phyloP scores from a whole-genome alignment of 2,329 filamentous ascomycete genomes.

The Pestalotiopsis fici region DNA sequence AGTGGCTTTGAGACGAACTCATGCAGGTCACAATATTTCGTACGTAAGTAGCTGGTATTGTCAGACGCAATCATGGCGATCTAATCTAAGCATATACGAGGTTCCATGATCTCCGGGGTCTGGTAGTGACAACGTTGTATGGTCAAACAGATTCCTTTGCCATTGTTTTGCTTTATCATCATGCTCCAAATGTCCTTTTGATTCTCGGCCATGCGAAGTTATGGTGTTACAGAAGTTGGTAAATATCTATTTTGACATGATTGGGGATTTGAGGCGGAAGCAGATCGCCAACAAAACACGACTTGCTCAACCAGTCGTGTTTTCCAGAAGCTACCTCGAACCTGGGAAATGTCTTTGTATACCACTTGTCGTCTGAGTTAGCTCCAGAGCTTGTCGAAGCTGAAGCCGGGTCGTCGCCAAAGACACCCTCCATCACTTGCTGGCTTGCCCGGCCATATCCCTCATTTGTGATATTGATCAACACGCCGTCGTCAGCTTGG shows the following conservation, averaged over 20 bases:
- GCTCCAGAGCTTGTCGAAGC: background rate
- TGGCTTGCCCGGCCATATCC: slow-evolving; percentile 3
- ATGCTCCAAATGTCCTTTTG: too few species aligned
- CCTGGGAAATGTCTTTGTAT: slow-evolving; percentile 1
- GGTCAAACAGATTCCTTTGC: too few species aligned
- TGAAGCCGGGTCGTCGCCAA: background rate
- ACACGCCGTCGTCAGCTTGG: background rate
- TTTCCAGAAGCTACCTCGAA: slow-evolving; percentile 1
- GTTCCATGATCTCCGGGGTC: too few species aligned
- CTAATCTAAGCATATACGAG: too few species aligned
- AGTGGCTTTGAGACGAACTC: too few species aligned
- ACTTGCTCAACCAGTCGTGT: slow-evolving; percentile 1
- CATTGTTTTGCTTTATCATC: too few species aligned
- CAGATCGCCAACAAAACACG: slow-evolving; percentile 3
- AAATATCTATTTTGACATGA: background rate
- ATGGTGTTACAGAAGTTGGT: background rate
- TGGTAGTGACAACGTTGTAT: too few species aligned
- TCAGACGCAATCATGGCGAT: too few species aligned
- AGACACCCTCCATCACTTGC: background rate
- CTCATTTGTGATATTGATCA: slow-evolving; percentile 5
- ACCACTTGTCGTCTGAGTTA: background rate
- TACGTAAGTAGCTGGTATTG: too few species aligned
- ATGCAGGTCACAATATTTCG: too few species aligned
- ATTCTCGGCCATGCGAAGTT: too few species aligned
- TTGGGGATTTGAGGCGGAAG: background rate